These are phyloP conservation scores for Syzygium aromaticum DNA, from an alignment of 345 rosid genomes.

Conservation along the genomic window DNA sequence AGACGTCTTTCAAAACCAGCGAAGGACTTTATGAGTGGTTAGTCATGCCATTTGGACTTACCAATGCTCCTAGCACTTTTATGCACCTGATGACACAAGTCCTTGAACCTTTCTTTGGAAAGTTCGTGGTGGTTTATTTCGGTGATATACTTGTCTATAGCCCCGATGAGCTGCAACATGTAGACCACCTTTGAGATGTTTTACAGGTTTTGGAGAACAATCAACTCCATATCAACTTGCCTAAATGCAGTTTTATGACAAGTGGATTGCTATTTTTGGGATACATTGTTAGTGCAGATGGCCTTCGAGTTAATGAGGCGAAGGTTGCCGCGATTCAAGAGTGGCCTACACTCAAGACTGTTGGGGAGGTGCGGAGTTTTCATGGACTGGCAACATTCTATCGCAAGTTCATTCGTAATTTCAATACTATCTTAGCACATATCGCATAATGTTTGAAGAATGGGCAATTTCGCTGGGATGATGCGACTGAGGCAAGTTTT, in stretches of 20 bases:
- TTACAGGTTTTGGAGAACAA: background rate
- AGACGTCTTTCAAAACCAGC: background rate
- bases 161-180: too few species aligned
- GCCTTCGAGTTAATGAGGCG: background rate
- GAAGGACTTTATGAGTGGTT: too few species aligned
- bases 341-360: background rate
- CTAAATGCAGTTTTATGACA: background rate
- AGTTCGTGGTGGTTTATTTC: too few species aligned
- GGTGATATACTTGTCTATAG: too few species aligned
- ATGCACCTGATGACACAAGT: too few species aligned
- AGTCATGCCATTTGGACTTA: background rate
- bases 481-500: too few species aligned
- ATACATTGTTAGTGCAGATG: background rate
- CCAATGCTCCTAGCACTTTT: too few species aligned
- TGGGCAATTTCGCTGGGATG: too few species aligned
- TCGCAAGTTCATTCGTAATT: background rate
- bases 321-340: background rate
- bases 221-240: background rate
- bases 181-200: too few species aligned
- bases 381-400: too few species aligned
- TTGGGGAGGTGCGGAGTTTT: too few species aligned
- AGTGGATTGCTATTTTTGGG: background rate
- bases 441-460: background rate
- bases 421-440: background rate
- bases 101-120: too few species aligned